These are phyloP conservation scores for Apophysomyces trapeziformis DNA, from an alignment of 371 early-diverging fungal species.

Conservation along the genomic window DNA sequence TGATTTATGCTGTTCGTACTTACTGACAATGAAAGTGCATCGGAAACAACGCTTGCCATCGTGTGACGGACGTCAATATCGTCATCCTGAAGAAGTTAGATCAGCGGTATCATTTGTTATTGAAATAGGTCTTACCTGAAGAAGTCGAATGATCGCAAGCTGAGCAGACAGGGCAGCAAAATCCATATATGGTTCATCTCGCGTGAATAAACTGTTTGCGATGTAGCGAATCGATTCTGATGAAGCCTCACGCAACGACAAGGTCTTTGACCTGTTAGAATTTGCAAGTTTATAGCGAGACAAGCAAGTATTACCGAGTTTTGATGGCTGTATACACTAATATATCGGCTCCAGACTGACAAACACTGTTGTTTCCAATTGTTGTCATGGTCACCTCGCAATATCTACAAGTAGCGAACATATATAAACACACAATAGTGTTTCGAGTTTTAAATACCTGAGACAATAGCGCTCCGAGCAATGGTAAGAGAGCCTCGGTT, in stretches of 20 bases:
- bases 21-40: slow-evolving; percentile 46
- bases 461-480: slow-evolving; percentile 48
- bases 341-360: slow-evolving; percentile 49
- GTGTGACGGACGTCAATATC: slow-evolving; percentile 73
- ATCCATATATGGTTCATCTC: not conserved
- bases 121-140: slow-evolving; percentile 22
- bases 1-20: not conserved
- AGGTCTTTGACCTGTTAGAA: slow-evolving; percentile 28
- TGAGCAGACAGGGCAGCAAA: slow-evolving; percentile 21
- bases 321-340: slow-evolving; percentile 53
- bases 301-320: slow-evolving; percentile 41
- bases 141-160: slow-evolving; percentile 27
- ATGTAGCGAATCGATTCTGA: slow-evolving; percentile 54
- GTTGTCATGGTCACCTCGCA: slow-evolving; percentile 11
- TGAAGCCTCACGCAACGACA: slow-evolving; percentile 63
- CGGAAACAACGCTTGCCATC: slow-evolving; percentile 59
- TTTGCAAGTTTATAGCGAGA: not conserved
- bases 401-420: slow-evolving; percentile 7
- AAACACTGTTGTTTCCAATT: slow-evolving; percentile 43
- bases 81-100: slow-evolving; percentile 65
- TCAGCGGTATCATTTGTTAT: not conserved
- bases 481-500: slow-evolving; percentile 48
- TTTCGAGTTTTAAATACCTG: slow-evolving; percentile 29
- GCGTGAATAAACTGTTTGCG: slow-evolving; percentile 39
- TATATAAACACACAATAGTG: not conserved